Conservation (phyloP, 805 yeast genomes). For the Metschnikowia peoriensis region DNA sequence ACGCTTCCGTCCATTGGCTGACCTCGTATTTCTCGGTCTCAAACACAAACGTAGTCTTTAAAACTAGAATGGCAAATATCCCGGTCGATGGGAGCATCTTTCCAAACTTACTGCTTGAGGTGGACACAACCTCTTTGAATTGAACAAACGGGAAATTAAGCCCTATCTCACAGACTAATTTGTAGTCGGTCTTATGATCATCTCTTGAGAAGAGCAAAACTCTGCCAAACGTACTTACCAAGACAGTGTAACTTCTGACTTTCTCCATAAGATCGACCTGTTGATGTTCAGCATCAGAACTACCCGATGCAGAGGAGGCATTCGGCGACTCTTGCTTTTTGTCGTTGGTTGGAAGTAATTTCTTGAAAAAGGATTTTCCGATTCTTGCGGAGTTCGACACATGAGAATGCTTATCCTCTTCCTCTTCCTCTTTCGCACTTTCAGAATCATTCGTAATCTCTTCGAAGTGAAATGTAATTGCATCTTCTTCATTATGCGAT, state of each 20-base stretch:
- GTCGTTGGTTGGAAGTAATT: conserved; percentile 19
- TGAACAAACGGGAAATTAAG: conserved; percentile 50
- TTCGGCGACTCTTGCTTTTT: conserved; percentile 14
- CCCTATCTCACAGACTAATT: conserved; percentile 53
- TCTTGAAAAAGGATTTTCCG: conserved; percentile 23
- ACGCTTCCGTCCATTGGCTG: conserved; percentile 45
- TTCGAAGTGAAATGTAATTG: conserved; percentile 13
- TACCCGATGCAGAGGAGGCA: not conserved
- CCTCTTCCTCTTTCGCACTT: conserved; percentile 9
- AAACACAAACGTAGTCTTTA: conserved; percentile 52
- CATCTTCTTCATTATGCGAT: conserved; percentile 13
- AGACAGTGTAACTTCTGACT: conserved; percentile 47
- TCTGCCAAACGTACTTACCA: conserved; percentile 64
- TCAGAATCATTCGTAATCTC: conserved; percentile 1
- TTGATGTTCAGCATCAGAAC: conserved; percentile 3
- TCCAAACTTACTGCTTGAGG: conserved; percentile 27
- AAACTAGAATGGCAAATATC: conserved; percentile 56
- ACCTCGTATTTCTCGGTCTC: conserved; percentile 54
- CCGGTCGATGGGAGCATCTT: conserved; percentile 40
- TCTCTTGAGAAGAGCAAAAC: conserved; percentile 52
- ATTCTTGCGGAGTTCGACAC: conserved; percentile 12
- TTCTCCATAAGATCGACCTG: conserved; percentile 28
- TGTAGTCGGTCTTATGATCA: conserved; percentile 38
- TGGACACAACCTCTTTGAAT: conserved; percentile 57
- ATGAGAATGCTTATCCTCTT: conserved; percentile 6